phyloP scores from a whole-genome alignment of 352 stramenopile genomes.

The Albugo candida region DNA sequence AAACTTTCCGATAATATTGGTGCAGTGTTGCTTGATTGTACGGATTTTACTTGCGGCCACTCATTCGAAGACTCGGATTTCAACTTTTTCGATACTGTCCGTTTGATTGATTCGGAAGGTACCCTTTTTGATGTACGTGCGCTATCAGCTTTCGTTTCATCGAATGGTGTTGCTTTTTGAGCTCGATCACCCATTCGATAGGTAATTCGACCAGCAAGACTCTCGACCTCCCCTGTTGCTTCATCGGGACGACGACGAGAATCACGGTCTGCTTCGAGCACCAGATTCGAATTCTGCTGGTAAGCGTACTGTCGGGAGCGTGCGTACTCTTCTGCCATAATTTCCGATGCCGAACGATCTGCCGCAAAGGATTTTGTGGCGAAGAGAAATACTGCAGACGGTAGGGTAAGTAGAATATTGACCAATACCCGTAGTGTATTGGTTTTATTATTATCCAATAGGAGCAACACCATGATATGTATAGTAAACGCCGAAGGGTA shows the following conservation, averaged over 20 bases:
- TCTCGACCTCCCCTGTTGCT: constrained; percentile 76
- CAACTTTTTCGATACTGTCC: constrained; percentile 22
- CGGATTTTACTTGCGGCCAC: constrained; percentile 10
- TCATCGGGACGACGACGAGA: constrained; percentile 58
- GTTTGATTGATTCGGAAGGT: constrained; percentile 25
- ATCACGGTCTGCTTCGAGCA: constrained; percentile 83
- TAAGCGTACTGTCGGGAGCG: constrained; percentile 85
- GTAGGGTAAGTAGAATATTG: too few relatives aligned
- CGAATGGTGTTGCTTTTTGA: constrained; percentile 19
- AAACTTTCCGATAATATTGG: constrained; percentile 54
- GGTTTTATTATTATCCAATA: too few relatives aligned
- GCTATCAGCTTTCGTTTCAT: constrained; percentile 14
- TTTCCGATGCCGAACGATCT: too few relatives aligned
- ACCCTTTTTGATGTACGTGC: constrained; percentile 20
- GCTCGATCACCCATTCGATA: constrained; percentile 76
- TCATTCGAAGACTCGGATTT: constrained; percentile 20
- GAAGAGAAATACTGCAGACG: too few relatives aligned
- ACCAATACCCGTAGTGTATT: too few relatives aligned
- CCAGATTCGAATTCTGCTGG: constrained; percentile 86
- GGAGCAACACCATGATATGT: too few relatives aligned
- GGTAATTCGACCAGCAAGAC: constrained; percentile 43
- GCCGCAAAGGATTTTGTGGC: too few relatives aligned
- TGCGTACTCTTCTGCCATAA: constrained; percentile 79
- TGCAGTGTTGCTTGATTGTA: constrained; percentile 22
- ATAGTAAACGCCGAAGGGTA: too few relatives aligned